These are phyloP conservation scores for Dichomitus squalens DNA, from an alignment of 1,284 basidiomycete genomes.

Conservation along the genomic window DNA sequence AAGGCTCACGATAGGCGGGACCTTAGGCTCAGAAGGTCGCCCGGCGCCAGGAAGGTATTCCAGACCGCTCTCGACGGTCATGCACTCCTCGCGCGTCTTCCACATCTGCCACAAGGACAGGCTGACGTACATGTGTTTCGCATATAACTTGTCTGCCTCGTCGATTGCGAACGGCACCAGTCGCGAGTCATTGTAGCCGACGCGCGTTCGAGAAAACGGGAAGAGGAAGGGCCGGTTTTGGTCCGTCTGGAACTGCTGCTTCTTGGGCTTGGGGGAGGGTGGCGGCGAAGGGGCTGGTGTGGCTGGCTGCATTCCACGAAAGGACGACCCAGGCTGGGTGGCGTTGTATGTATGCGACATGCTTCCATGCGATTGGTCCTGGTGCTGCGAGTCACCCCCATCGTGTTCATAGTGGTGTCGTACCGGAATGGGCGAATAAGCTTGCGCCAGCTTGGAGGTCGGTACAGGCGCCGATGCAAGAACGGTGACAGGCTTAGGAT, in stretches of 20 bases:
- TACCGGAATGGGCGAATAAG: conserved; percentile 90
- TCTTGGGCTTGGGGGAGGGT: conserved; percentile 90
- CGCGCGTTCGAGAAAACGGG: conserved; percentile 76
- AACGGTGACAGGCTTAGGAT: conserved; percentile 48
- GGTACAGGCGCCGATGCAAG: conserved; percentile 44
- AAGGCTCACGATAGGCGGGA: conserved; percentile 40
- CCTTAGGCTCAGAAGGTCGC: conserved; percentile 38
- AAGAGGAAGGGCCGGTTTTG: conserved; percentile 94
- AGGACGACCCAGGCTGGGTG: conserved; percentile 47
- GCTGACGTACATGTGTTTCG: conserved; percentile 89
- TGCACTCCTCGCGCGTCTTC: conserved; percentile 92
- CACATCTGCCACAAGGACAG: conserved; percentile 93
- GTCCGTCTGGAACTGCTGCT: conserved; percentile 98
- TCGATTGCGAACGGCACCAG: conserved; percentile 94
- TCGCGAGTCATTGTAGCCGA: conserved; percentile 48
- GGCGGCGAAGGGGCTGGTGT: conserved; percentile 92
- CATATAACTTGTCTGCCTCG: conserved; percentile 92
- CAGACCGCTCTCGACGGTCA: conserved; percentile 91
- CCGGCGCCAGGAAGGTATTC: conserved; percentile 74
- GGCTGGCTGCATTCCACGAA: conserved; percentile 63
- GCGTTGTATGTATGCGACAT: conserved; percentile 47
- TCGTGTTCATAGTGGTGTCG: conserved; percentile 91
- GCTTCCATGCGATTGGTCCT: conserved; percentile 38
- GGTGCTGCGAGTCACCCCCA: conserved; percentile 53
- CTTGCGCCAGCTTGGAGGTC: conserved; percentile 78